Percentiles rank a stretch among this genome's conserved stretches.
Conservation (phyloP, 441 rosid species). For the Populus hybrid region DNA sequence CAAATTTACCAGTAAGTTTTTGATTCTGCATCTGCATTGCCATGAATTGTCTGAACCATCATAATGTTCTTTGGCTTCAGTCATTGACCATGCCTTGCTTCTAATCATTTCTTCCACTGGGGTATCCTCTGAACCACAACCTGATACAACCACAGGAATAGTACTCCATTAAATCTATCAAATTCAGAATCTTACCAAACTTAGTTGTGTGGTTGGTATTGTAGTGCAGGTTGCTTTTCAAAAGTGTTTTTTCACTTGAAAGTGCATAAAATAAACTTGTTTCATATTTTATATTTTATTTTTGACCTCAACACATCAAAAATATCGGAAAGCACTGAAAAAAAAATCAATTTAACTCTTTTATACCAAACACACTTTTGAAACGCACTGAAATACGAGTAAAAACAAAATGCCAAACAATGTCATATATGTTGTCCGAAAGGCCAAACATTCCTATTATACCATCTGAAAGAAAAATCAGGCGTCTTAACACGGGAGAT, state of each 20-base stretch:
- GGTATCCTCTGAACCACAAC: conserved; percentile 84
- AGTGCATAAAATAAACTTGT: no score
- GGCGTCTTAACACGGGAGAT: neutral
- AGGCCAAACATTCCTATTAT: neutral
- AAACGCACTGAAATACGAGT: no score
- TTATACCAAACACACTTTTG: no score
- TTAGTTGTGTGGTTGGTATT: no score
- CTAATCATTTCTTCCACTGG: conserved; percentile 75
- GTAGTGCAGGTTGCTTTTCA: no score
- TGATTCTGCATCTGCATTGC: neutral
- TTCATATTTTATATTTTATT: no score
- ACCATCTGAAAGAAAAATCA: neutral
- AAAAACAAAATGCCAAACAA: no score
- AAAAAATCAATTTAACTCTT: no score
- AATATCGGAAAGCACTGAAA: no score
- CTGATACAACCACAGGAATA: conserved; percentile 30
- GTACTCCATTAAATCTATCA: neutral
- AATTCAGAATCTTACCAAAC: neutral
- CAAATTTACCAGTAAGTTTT: neutral
- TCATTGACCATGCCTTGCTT: neutral
- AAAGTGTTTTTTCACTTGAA: neutral
- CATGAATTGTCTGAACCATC: neutral
- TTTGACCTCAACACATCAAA: no score
- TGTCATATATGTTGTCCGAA: neutral
- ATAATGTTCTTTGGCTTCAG: neutral